Conservation (phyloP, 768 basidiomycete species). For the Boletus vinaceobasis region DNA sequence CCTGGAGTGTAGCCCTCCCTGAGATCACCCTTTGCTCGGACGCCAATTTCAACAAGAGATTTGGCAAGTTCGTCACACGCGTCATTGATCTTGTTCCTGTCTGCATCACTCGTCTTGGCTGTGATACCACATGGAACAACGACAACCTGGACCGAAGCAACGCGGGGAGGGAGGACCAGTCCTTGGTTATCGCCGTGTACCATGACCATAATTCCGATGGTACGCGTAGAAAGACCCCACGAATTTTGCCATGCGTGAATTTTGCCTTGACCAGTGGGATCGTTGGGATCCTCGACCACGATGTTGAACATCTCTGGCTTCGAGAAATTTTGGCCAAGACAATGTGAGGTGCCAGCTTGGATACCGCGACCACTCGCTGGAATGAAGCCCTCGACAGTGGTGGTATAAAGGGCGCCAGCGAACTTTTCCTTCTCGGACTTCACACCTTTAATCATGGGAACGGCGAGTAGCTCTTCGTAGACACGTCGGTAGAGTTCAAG, state of each 20-base stretch:
- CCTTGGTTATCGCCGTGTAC: constrained; percentile 98
- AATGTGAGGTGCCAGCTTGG: constrained; percentile 96
- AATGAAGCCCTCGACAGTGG: constrained; percentile 97
- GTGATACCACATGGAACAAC: constrained; percentile 93
- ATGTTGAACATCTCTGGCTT: constrained; percentile 97
- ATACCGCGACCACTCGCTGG: constrained; percentile 97
- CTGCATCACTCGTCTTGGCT: constrained; percentile 71
- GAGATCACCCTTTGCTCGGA: constrained; percentile 87
- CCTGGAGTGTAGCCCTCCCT: constrained; percentile 97
- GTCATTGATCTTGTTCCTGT: constrained; percentile 67
- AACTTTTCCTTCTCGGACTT: constrained; percentile 99
- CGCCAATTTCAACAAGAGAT: constrained; percentile 64
- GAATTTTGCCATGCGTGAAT: constrained; percentile 95
- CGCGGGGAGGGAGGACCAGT: constrained; percentile 93
- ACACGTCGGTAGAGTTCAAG: constrained; percentile 94
- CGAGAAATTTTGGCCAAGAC: constrained; percentile 98
- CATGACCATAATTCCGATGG: constrained; percentile 99
- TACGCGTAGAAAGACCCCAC: constrained; percentile 95
- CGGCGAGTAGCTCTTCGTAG: constrained; percentile 95
- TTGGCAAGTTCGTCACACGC: constrained; percentile 76
- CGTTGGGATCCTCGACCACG: constrained; percentile 89
- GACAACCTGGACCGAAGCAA: constrained; percentile 88
- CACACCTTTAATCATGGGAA: constrained; percentile 94
- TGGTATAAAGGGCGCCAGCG: constrained; percentile 96
- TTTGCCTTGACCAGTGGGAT: constrained; percentile 63